Evolutionary conservation across 345 rosid genomes (phyloP).

Genomic region (Moricandia moricandioides): DNA sequence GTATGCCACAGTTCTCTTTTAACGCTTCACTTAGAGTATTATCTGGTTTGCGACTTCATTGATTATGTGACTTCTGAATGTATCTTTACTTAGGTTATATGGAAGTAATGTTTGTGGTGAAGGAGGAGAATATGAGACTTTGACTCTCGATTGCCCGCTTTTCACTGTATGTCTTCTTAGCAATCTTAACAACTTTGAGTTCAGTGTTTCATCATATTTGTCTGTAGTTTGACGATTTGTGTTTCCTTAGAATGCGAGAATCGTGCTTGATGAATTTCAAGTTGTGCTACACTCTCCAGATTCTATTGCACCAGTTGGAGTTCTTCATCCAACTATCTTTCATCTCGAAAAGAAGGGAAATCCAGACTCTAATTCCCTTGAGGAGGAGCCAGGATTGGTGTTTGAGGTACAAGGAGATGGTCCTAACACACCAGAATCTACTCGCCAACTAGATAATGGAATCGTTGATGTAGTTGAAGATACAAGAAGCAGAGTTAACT

Average conservation of each 20-base stretch:
- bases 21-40: background rate
- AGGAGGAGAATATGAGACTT: slow-evolving; percentile 96
- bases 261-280: slow-evolving; percentile 78
- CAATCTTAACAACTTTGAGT: background rate
- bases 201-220: background rate
- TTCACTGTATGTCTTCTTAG: slow-evolving; percentile 57
- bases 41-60: background rate
- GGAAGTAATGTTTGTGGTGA: slow-evolving; percentile 97
- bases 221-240: background rate
- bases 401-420: slow-evolving; percentile 63
- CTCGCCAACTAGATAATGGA: slow-evolving; percentile 34
- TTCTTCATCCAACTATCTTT: slow-evolving; percentile 72
- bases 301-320: slow-evolving; percentile 90
- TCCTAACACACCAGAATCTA: slow-evolving; percentile 34
- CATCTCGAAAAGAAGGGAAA: slow-evolving; percentile 68
- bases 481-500: slow-evolving; percentile 41
- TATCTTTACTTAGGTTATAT: slow-evolving; percentile 52
- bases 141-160: slow-evolving; percentile 96
- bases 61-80: slow-evolving; percentile 8
- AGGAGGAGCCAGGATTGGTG: slow-evolving; percentile 46
- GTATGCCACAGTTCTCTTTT: slow-evolving; percentile 45
- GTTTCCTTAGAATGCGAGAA: slow-evolving; percentile 62
- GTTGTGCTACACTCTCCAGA: slow-evolving; percentile 75
- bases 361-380: slow-evolving; percentile 23
- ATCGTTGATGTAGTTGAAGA: slow-evolving; percentile 39